phyloP scores from a whole-genome alignment of 345 rosid species.

The Microthlaspi erraticum region DNA sequence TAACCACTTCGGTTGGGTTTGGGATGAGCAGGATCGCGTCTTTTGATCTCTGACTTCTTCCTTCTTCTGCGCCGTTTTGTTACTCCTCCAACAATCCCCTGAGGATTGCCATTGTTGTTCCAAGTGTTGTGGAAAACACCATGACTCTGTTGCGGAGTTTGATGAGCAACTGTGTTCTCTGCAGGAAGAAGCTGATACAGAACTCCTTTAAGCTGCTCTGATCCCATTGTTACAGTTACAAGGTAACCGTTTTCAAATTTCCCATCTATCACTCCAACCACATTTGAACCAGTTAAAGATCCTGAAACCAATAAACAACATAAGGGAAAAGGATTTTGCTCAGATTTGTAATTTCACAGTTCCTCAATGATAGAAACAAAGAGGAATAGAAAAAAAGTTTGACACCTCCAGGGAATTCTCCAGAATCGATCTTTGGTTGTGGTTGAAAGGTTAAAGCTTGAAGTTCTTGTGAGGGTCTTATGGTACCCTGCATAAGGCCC shows the following conservation, averaged over 20 bases:
- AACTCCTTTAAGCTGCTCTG: slow-evolving; percentile 84
- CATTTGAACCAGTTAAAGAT: slow-evolving; percentile 55
- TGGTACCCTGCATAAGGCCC: slow-evolving; percentile 51
- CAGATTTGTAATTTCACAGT: slow-evolving; percentile 12
- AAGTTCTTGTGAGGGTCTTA: slow-evolving; percentile 51
- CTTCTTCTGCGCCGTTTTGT: slow-evolving; percentile 79
- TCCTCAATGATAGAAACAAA: not conserved
- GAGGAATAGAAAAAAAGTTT: not conserved
- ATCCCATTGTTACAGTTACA: slow-evolving; percentile 76
- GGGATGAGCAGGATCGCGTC: slow-evolving; percentile 95
- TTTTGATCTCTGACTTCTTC: slow-evolving; percentile 85
- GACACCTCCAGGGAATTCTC: slow-evolving; percentile 60
- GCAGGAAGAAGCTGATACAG: slow-evolving; percentile 55
- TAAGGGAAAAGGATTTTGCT: not conserved
- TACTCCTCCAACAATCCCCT: slow-evolving; percentile 44
- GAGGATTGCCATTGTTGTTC: slow-evolving; percentile 38
- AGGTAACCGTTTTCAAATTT: slow-evolving; percentile 91
- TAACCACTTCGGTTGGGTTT: slow-evolving; percentile 94
- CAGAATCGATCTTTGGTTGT: slow-evolving; percentile 50
- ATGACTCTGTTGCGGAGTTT: slow-evolving; percentile 45
- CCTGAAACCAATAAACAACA: slow-evolving; percentile 39
- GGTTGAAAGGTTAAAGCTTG: slow-evolving; percentile 52
- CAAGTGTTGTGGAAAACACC: slow-evolving; percentile 41
- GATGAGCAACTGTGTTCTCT: slow-evolving; percentile 44
- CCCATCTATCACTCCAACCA: slow-evolving; percentile 86